Evolutionary conservation across 495 filamentous ascomycete genomes (phyloP).

Genomic region (Xylaria venustula): DNA sequence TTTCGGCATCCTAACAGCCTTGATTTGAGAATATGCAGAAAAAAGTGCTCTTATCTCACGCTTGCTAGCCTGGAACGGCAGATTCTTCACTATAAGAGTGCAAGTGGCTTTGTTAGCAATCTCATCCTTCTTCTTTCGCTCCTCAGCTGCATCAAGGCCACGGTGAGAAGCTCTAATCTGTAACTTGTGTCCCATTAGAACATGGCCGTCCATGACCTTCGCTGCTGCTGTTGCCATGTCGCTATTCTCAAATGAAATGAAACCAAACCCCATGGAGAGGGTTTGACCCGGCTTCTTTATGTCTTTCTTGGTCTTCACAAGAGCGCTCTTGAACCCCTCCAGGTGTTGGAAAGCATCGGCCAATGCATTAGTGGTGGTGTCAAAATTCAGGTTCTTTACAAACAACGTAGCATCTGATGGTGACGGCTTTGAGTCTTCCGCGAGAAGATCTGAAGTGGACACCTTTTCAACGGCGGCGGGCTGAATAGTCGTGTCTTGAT

Average conservation of each 20-base stretch:
- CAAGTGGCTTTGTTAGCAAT: constrained; percentile 68
- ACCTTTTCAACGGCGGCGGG: constrained; percentile 35
- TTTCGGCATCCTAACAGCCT: constrained; percentile 88
- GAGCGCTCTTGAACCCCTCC: constrained; percentile 80
- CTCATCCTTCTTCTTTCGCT: constrained; percentile 74
- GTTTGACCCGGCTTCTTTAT: constrained; percentile 78
- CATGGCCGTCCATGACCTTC: constrained; percentile 80
- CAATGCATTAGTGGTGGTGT: constrained; percentile 74
- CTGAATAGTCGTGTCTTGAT: background rate
- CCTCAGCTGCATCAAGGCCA: constrained; percentile 81
- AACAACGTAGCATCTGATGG: constrained; percentile 69
- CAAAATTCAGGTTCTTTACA: constrained; percentile 88
- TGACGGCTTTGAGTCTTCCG: constrained; percentile 54
- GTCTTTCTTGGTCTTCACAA: constrained; percentile 84
- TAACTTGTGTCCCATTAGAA: constrained; percentile 81
- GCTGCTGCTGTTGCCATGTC: constrained; percentile 74
- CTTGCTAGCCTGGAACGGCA: constrained; percentile 93
- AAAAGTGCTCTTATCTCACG: constrained; percentile 86
- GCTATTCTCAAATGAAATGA: constrained; percentile 81
- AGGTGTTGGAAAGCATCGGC: constrained; percentile 73
- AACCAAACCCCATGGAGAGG: constrained; percentile 96
- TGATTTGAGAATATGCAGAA: constrained; percentile 84
- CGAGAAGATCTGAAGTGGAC: constrained; percentile 52
- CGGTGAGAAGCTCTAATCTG: constrained; percentile 80
- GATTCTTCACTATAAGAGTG: constrained; percentile 96